phyloP scores from a whole-genome alignment of 179 eudicot genomes.

The Nepenthes alata region DNA sequence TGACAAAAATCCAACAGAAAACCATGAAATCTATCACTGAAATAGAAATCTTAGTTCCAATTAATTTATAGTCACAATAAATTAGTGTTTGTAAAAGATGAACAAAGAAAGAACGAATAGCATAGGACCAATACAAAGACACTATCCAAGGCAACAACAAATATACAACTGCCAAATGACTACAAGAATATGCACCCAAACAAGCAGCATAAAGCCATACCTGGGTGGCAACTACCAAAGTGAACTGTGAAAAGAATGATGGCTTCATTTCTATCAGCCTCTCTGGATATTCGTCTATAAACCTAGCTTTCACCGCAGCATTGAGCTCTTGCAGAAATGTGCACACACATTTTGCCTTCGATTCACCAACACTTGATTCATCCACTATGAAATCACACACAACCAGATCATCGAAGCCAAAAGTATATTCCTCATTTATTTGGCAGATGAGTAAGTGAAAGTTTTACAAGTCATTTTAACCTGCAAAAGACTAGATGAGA shows the following conservation, averaged over 20 bases:
- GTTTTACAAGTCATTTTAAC: not conserved
- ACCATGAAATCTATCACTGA: no score
- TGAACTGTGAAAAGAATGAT: constrained; percentile 84
- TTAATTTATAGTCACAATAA: no score
- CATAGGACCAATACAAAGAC: no score
- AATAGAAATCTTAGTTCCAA: no score
- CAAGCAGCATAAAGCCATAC: constrained; percentile 21
- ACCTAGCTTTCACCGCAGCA: constrained; percentile 92
- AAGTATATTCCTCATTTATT: not conserved
- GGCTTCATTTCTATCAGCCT: constrained; percentile 67
- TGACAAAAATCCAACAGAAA: no score
- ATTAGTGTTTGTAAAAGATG: no score
- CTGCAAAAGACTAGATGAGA: not conserved
- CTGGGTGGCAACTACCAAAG: constrained; percentile 91
- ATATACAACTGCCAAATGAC: no score
- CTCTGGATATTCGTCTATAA: constrained; percentile 74
- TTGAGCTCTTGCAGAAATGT: constrained; percentile 88
- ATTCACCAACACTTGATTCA: constrained; percentile 71
- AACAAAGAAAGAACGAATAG: no score
- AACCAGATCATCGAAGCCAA: not conserved
- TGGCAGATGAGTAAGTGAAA: not conserved
- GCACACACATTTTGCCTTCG: constrained; percentile 89
- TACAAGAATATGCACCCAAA: not conserved
- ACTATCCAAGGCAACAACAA: no score
- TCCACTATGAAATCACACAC: constrained; percentile 39